A percentile compares a stretch with the other conserved stretches of the same genome.
phyloP scores from a whole-genome alignment of 345 rosid genomes.

The Pugionium cornutum region DNA sequence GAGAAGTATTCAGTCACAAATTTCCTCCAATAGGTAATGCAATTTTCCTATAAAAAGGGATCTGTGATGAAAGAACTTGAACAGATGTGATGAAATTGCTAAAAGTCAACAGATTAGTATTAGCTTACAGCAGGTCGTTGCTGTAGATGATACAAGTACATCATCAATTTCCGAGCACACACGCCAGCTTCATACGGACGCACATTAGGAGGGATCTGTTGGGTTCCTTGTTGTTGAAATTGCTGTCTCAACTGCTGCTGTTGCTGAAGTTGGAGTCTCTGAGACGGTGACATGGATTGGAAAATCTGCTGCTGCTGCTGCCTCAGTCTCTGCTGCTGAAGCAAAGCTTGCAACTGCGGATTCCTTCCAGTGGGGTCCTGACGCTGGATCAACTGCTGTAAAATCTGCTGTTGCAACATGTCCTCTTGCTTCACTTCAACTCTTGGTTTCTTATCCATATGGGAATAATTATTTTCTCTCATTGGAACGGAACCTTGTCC shows the following conservation, averaged over 20 bases:
- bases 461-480: slow-evolving; percentile 33
- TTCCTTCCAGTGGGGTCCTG: slow-evolving; percentile 64
- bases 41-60: slow-evolving; percentile 63
- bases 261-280: slow-evolving; percentile 68
- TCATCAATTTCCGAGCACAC: slow-evolving; percentile 93
- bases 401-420: slow-evolving; percentile 69
- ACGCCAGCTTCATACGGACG: slow-evolving; percentile 82
- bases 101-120: slow-evolving; percentile 1
- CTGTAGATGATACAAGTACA: slow-evolving; percentile 86
- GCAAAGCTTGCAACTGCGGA: slow-evolving; percentile 68
- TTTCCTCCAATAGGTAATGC: slow-evolving; percentile 91
- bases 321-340: slow-evolving; percentile 73
- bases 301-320: slow-evolving; percentile 59
- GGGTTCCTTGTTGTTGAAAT: slow-evolving; percentile 69
- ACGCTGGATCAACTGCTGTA: slow-evolving; percentile 79
- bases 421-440: slow-evolving; percentile 89
- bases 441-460: slow-evolving; percentile 68
- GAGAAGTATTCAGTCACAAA: slow-evolving; percentile 91
- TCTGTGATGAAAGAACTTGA: slow-evolving; percentile 9
- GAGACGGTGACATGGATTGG: slow-evolving; percentile 82
- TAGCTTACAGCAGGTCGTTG: slow-evolving; percentile 77
- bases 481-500: slow-evolving; percentile 36
- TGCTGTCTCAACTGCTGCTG: slow-evolving; percentile 80
- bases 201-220: slow-evolving; percentile 52
- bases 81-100: slow-evolving; percentile 4